Evolutionary conservation across 805 yeast species (phyloP), one percentile per base, ranked within the genome.

Genomic region (Nakazawaea siamensis): DNA sequence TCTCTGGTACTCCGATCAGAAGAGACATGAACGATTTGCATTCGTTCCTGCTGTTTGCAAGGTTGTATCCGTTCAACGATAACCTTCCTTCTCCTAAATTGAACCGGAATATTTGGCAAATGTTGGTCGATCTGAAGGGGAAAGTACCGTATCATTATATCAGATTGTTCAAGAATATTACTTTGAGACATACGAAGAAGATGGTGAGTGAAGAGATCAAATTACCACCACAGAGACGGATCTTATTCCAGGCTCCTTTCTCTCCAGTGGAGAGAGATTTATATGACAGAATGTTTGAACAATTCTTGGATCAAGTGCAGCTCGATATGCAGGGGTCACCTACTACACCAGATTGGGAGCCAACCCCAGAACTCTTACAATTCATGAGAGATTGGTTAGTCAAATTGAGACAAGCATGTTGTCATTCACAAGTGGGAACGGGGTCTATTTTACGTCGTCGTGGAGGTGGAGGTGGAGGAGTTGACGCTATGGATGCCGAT

Each of bases 1-100:
- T 88, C 1, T 84, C 95, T 1, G 98, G 98, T 5, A 92, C 98
- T 0, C 94, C 97, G 0, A 80, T 87, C 12, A 76, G 78, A 43
- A 71, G 70, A 42, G 67, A 73, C 26, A 56, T 82, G 27, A 53
- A 64, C 21, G 96, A 90, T 54, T 62, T 88, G 31, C 74, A 70
- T 29, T 80, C 94, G 0, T 65, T 86, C 4, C 51, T 88, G 23
- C 68, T 73, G 11, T 90, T 85, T 48, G 54, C 87, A 40, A 64
- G 78, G 42, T 52, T 75, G 12, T 60, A 64, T 24, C 98, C 97
- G 0, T 82, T 85, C 43, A 62, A 62, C 34, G 60, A 62, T 13
- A 24, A 26, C 18, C 42, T 48, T 20, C 34, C 51, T 2, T 31
- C 34, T 11, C 30, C 32, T 1, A 37, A 34, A 5, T 43, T 46